Percentiles rank a stretch among this genome's conserved stretches.
phyloP scores from a whole-genome alignment of 202 grass and related monocot genomes.

The Schoenoplectus triqueter region DNA sequence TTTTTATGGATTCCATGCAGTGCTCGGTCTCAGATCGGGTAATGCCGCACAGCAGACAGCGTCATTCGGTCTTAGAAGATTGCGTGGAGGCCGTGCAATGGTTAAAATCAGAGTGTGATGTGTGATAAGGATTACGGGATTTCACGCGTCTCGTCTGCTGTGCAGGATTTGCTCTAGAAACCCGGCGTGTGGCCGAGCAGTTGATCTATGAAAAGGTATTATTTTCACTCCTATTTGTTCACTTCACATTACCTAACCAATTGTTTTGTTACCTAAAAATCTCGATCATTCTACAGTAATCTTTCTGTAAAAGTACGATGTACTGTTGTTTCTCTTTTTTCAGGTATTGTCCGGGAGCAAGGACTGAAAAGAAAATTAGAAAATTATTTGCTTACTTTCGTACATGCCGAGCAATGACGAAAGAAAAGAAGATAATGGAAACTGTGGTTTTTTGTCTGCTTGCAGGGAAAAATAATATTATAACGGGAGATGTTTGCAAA shows the following conservation, averaged over 20 bases:
- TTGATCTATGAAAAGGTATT: background rate
- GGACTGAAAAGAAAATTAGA: slow-evolving; percentile 19
- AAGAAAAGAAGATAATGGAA: slow-evolving; percentile 20
- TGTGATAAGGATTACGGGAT: slow-evolving; percentile 13
- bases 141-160: slow-evolving; percentile 37
- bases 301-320: background rate
- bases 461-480: background rate
- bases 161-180: slow-evolving; percentile 47
- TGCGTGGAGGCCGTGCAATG: background rate
- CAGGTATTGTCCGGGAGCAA: slow-evolving; percentile 18
- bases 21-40: too few species aligned
- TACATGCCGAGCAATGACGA: slow-evolving; percentile 7
- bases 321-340: background rate
- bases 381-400: background rate
- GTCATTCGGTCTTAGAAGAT: background rate
- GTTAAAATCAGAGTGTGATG: background rate
- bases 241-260: slow-evolving; percentile 13
- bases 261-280: background rate
- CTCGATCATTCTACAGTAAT: background rate
- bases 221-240: background rate
- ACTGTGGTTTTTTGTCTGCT: slow-evolving; percentile 29
- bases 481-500: background rate
- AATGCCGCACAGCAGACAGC: slow-evolving; percentile 15
- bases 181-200: slow-evolving; percentile 36
- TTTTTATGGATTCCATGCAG: slow-evolving; percentile 27